Base-by-base conservation (phyloP, 192 early-diverging fungal genomes). In the Cetraspora pellucida region DNA sequence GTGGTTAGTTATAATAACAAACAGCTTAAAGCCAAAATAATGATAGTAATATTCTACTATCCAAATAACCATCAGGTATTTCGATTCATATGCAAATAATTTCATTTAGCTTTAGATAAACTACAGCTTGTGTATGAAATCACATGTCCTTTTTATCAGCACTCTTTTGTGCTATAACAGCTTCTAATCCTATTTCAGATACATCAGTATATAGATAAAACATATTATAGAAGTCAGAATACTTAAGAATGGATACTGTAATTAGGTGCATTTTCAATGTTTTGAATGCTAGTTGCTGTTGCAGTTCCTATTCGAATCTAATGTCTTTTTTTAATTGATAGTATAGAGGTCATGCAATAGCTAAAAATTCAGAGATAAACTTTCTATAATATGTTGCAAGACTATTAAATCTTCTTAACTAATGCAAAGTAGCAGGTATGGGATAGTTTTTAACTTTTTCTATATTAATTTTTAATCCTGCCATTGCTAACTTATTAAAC, bases 31-130 rank as follows among this genome's bases (percentile, higher is more conserved):
- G 49, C 10, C 28, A 46, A 85, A 19, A 47, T 79, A 85, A n/a
- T 77, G 77, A 8, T 74, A 44, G 61, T 66, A 84, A 0, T 82
- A 43, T 11, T 74, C 46, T 10, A 81, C 63, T 1, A 70, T 80
- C 45, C 71, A 78, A 4, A 78, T 31, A 3, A 77, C 47, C 0
- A 31, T 50, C 8, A 77, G 27, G n/a, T 14, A 27, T 31, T 77
- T 47, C 10, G 54, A 45, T 55, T 77, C 75, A 5, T 19, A 47
- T 2, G 63, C 0, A 6, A 10, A 27, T 77, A 77, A 30, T 77
- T 65, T 10, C 11, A 2, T 25, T 77, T 50, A 2, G 64, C 59
- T n/a, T 7, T 17, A 16, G 7, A 3, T 17, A 77, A 46, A 16
- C n/a, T n/a, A 0, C 47, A 7, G 10, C 27, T 50, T 6, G 75